Percentiles rank a stretch among this genome's conserved stretches.
These are phyloP conservation scores for Aphanomyces astaci DNA, from an alignment of 352 stramenopile genomes.

Conservation along the genomic window DNA sequence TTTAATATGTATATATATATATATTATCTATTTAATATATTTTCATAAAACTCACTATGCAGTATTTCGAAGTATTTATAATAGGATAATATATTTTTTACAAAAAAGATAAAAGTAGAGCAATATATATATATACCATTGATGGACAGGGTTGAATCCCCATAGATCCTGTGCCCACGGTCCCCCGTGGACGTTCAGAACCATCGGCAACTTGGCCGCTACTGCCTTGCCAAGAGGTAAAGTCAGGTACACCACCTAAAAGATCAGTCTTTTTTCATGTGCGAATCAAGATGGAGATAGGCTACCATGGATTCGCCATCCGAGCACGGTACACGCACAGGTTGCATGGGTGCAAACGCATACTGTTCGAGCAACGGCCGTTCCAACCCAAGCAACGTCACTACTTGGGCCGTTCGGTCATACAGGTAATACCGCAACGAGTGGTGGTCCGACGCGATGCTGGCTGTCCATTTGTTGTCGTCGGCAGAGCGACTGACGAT, in stretches of 20 bases:
- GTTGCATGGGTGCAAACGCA: slow-evolving; percentile 32
- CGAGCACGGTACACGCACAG: slow-evolving; percentile 38
- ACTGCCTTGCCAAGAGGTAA: slow-evolving; percentile 29
- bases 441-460: slow-evolving; percentile 52
- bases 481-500: slow-evolving; percentile 32
- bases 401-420: slow-evolving; percentile 26
- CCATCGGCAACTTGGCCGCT: slow-evolving; percentile 33
- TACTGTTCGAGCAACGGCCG: slow-evolving; percentile 33
- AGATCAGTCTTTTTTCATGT: not conserved
- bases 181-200: slow-evolving; percentile 36
- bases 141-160: slow-evolving; percentile 31
- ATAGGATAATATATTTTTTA: no score
- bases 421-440: slow-evolving; percentile 43
- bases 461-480: slow-evolving; percentile 55
- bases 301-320: slow-evolving; percentile 37
- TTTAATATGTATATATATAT: no score
- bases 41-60: no score
- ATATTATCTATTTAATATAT: no score
- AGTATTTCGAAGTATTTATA: no score
- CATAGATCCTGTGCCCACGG: slow-evolving; percentile 35
- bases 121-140: no score
- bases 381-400: slow-evolving; percentile 37
- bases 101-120: no score
- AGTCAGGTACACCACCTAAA: slow-evolving; percentile 34
- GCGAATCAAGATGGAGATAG: not conserved